A percentile compares a stretch with the other conserved stretches of the same genome.
Conservation (phyloP, 345 rosid genomes). For the Litchi chinensis region DNA sequence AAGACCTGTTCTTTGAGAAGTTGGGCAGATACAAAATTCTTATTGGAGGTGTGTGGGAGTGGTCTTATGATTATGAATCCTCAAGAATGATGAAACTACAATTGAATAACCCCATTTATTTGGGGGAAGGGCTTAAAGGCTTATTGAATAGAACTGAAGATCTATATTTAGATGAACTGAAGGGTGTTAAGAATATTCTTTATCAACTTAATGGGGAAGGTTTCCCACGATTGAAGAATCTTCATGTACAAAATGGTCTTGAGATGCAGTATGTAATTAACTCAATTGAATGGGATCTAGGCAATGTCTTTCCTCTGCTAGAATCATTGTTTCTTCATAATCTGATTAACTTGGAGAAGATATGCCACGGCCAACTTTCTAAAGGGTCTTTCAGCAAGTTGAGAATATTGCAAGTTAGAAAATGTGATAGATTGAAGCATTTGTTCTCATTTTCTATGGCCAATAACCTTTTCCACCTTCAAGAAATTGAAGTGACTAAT, state of each 20-base stretch:
- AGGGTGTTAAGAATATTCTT: constrained; percentile 8
- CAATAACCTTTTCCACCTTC: constrained; percentile 3
- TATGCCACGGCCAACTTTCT: constrained; percentile 9
- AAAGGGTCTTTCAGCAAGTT: constrained; percentile 15
- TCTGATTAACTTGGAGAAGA: constrained; percentile 25
- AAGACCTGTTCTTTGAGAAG: no score
- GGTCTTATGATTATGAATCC: no score
- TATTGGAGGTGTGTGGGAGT: no score
- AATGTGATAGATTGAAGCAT: constrained; percentile 24
- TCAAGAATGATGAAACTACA: constrained; percentile 9
- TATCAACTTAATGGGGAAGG: constrained; percentile 20
- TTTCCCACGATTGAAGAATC: constrained; percentile 23
- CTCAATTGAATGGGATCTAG: not conserved
- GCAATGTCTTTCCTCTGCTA: not conserved
- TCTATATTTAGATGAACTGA: constrained; percentile 14
- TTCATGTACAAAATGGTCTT: constrained; percentile 13
- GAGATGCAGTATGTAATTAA: constrained; percentile 8
- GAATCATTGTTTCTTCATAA: constrained; percentile 6
- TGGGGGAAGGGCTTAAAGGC: not conserved
- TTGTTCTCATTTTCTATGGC: constrained; percentile 19
- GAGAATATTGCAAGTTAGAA: not conserved
- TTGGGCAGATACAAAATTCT: no score
- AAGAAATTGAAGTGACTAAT: constrained; percentile 15
- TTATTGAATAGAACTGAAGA: constrained; percentile 21
- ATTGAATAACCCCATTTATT: not conserved